These are phyloP conservation scores for Cordyceps militaris DNA, from an alignment of 2,329 filamentous ascomycete species.

Conservation along the genomic window DNA sequence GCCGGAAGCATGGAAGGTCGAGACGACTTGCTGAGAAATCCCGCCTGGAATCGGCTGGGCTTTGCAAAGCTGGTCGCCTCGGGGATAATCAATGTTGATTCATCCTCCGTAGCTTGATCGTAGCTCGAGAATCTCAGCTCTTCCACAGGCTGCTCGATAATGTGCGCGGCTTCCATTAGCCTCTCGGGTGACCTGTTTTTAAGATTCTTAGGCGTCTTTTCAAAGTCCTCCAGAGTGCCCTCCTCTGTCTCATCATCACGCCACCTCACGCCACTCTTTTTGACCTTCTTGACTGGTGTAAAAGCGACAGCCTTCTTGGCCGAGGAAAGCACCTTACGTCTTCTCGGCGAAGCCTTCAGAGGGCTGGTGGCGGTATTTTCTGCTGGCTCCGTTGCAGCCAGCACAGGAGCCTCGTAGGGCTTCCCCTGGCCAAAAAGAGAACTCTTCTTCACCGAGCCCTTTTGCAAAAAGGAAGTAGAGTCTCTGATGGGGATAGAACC, in stretches of 20 bases:
- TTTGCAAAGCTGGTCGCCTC: slow-evolving; percentile 39
- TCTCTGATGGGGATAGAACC: slow-evolving; percentile 57
- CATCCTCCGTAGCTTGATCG: slow-evolving; percentile 34
- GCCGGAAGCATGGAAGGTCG: slow-evolving; percentile 35
- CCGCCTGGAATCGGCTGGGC: slow-evolving; percentile 76
- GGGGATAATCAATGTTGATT: slow-evolving; percentile 52
- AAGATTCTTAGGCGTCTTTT: slow-evolving; percentile 74
- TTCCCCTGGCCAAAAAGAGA: slow-evolving; percentile 20
- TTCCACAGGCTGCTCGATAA: slow-evolving; percentile 11
- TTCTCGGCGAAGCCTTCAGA: slow-evolving; percentile 70
- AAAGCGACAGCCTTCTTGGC: slow-evolving; percentile 67
- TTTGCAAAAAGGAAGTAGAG: slow-evolving; percentile 60
- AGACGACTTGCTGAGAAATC: slow-evolving; percentile 62
- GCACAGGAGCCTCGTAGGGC: slow-evolving; percentile 37
- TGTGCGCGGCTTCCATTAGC: slow-evolving; percentile 40
- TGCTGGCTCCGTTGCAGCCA: slow-evolving; percentile 26
- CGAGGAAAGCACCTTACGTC: slow-evolving; percentile 58
- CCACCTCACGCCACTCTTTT: slow-evolving; percentile 76
- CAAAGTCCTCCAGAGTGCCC: slow-evolving; percentile 80
- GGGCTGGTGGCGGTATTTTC: slow-evolving; percentile 39
- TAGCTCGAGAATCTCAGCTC: neutral
- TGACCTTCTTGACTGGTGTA: slow-evolving; percentile 70
- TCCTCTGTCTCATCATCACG: slow-evolving; percentile 80
- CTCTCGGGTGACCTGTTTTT: slow-evolving; percentile 48
- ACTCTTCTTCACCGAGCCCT: slow-evolving; percentile 68